A percentile compares a stretch with the other conserved stretches of the same genome.
Evolutionary conservation across 129 eudicot genomes (phyloP).

Genomic region (Flaveria brownii): DNA sequence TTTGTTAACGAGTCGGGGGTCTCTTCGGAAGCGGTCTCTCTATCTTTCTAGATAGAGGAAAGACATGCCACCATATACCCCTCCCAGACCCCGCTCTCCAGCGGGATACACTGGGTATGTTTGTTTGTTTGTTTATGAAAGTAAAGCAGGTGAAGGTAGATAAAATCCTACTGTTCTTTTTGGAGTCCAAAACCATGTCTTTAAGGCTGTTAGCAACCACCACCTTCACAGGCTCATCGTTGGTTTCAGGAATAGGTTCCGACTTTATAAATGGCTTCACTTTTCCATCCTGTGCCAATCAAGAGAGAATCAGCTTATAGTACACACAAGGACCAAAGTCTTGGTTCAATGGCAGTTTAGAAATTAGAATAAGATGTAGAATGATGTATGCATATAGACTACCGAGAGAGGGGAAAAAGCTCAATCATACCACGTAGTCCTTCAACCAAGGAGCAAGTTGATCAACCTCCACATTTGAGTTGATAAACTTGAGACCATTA

Average conservation of each 20-base stretch:
- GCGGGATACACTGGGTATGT: too few relatives aligned
- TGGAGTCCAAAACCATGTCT: constrained; percentile 82
- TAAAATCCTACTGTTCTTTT: constrained; percentile 67
- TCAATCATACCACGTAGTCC: constrained; percentile 59
- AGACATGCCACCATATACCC: too few relatives aligned
- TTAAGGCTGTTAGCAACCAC: constrained; percentile 78
- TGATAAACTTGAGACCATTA: constrained; percentile 72
- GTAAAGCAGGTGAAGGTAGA: background rate
- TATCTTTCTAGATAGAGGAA: too few relatives aligned
- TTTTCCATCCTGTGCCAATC: constrained; percentile 64
- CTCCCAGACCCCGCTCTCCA: too few relatives aligned
- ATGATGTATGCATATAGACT: background rate
- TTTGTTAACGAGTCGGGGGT: too few relatives aligned
- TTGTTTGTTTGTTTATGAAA: too few relatives aligned
- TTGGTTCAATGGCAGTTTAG: too few relatives aligned
- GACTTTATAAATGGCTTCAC: constrained; percentile 76
- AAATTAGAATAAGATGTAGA: too few relatives aligned
- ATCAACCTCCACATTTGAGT: constrained; percentile 73
- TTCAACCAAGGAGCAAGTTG: constrained; percentile 80
- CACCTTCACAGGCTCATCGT: constrained; percentile 84
- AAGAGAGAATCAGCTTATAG: background rate
- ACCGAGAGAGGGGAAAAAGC: background rate
- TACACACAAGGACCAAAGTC: background rate
- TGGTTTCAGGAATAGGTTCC: constrained; percentile 82
- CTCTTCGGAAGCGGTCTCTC: too few relatives aligned